Evolutionary conservation across 805 yeast species (phyloP).

Genomic region (Yamadazyma ubonensis): DNA sequence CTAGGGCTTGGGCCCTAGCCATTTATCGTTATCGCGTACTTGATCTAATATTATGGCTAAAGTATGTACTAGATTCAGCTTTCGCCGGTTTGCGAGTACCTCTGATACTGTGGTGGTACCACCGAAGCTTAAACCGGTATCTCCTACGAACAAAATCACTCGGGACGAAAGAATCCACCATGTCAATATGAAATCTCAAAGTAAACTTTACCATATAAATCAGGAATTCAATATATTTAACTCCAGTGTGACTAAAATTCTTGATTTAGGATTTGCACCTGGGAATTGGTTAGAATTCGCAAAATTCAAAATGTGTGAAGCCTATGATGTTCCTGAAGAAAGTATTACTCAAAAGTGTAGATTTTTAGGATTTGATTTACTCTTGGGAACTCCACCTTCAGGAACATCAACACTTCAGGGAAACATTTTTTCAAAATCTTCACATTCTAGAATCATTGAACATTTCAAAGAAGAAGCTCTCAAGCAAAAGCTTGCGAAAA

Average conservation of each 20-base stretch:
- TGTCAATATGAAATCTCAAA: constrained; percentile 23
- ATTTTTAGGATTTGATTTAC: constrained; percentile 50
- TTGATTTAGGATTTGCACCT: constrained; percentile 42
- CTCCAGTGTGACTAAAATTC: constrained; percentile 26
- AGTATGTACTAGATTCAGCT: neutral
- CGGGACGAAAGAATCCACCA: constrained; percentile 26
- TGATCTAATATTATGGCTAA: neutral
- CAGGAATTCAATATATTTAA: constrained; percentile 27
- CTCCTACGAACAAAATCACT: constrained; percentile 14
- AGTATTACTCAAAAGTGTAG: constrained; percentile 31
- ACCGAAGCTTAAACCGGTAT: neutral
- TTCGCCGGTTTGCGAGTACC: constrained; percentile 1
- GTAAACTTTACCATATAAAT: constrained; percentile 29
- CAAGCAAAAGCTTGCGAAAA: constrained; percentile 11
- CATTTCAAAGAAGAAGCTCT: constrained; percentile 31
- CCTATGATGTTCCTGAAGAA: constrained; percentile 26
- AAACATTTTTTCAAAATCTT: constrained; percentile 63
- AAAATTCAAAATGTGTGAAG: constrained; percentile 24
- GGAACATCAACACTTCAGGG: constrained; percentile 87
- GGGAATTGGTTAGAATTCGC: constrained; percentile 42
- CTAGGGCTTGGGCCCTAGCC: neutral
- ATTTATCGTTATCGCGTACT: neutral
- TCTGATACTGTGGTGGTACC: neutral
- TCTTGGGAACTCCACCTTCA: constrained; percentile 73
- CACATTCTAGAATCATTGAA: constrained; percentile 23